Evolutionary conservation across 805 yeast genomes (phyloP).

Genomic region (Cyberlindnera saturnus): DNA sequence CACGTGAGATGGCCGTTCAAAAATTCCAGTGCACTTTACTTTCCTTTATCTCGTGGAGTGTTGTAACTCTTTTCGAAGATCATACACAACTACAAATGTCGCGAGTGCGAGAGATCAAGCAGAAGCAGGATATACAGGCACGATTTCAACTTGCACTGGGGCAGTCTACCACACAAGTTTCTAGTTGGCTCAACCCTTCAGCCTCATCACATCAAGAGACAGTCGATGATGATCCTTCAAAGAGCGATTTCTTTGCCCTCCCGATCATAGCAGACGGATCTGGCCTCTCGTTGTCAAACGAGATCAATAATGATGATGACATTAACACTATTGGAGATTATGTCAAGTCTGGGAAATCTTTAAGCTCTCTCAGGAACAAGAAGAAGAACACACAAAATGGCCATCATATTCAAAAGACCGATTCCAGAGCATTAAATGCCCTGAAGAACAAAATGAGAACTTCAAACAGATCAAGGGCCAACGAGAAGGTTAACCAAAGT

Average conservation of each 20-base stretch:
- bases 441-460: slow-evolving; percentile 17
- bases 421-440: slow-evolving; percentile 8
- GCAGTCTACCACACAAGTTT: slow-evolving; percentile 13
- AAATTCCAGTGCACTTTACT: too few relatives aligned
- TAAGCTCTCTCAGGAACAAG: slow-evolving; percentile 21
- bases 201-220: background rate
- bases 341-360: slow-evolving; percentile 19
- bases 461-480: background rate
- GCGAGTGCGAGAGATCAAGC: slow-evolving; percentile 20
- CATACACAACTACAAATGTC: slow-evolving; percentile 13
- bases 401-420: slow-evolving; percentile 1
- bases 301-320: background rate
- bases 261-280: slow-evolving; percentile 20
- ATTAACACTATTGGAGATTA: slow-evolving; percentile 24
- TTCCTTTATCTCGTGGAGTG: too few relatives aligned
- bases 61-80: too few relatives aligned
- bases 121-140: slow-evolving; percentile 21
- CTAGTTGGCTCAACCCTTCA: slow-evolving; percentile 19
- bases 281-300: slow-evolving; percentile 14
- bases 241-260: slow-evolving; percentile 16
- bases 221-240: slow-evolving; percentile 5
- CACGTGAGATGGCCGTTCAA: too few relatives aligned
- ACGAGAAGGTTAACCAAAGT: background rate
- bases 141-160: slow-evolving; percentile 17
- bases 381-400: slow-evolving; percentile 7